Base-by-base conservation (phyloP, 768 basidiomycete genomes). In the Amanita inopinata region DNA sequence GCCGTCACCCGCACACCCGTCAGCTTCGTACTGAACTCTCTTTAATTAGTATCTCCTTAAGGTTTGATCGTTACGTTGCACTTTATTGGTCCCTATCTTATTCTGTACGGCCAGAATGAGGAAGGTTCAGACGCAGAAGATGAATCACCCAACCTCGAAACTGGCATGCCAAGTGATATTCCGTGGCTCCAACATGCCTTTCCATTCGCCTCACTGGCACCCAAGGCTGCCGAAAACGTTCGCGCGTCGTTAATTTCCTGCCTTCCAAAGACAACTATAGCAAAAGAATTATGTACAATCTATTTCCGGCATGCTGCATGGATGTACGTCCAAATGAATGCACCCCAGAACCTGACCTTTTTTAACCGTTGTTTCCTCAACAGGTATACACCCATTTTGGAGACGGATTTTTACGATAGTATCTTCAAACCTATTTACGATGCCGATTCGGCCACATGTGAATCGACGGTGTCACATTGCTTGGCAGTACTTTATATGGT, bases 291-390 rank as follows among this genome's bases (percentile, higher is more conserved):
- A 28, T 63, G 65, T 40, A 63, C 71, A 32, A 64, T 71, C 25
- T 83, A 83, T 58, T 83, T 69, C 57, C 70, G 70, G 51, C 75
- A 82, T 56, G 79, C 76, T 38, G 78, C 76, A 36, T 83, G 80
- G 80, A 78, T 82, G 81, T 80, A 55, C 49, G 80, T 66, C 43
- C 25, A 38, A 43, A 24, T 10, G 40, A 36, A 15, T 12, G 33
- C 30, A 19, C 43, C 42, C 24, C n/a, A 30, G 18, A 33, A 15
- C 24, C n/a, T n/a, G 24, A 15, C 9, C 11, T 9, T 12, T 20
- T 30, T 12, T 32, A 15, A 44, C 34, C 45, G 42, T 38, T 18
- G 22, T 19, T 34, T 25, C 18, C 43, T 6, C 20, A 33, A 12
- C 47, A 81, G 79, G 78, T 82, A 83, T 59, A 71, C 67, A 10